Conservation (phyloP, 768 basidiomycete genomes). For the Hericium alpestre region DNA sequence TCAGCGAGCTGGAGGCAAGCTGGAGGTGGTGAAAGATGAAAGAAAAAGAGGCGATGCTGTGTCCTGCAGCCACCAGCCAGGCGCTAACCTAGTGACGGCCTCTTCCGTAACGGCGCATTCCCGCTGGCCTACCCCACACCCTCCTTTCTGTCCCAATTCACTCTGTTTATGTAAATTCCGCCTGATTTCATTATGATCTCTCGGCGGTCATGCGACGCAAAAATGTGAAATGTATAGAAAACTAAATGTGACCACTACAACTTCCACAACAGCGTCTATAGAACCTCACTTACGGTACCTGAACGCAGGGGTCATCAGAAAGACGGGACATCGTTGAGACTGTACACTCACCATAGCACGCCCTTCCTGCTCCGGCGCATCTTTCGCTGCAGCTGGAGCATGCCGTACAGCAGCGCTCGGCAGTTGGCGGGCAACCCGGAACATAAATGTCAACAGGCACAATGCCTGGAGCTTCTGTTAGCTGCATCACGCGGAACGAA, state of each 20-base stretch:
- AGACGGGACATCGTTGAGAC: not conserved
- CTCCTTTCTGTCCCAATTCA: not conserved
- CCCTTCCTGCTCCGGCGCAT: slow-evolving; percentile 84
- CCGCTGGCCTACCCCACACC: not conserved
- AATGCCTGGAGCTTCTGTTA: slow-evolving; percentile 45
- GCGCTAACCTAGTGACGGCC: not conserved
- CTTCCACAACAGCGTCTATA: not conserved
- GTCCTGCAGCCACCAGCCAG: too few species aligned
- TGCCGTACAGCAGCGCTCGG: slow-evolving; percentile 96
- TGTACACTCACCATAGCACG: slow-evolving; percentile 63
- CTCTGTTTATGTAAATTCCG: not conserved
- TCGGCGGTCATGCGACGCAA: not conserved
- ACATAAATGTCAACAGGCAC: slow-evolving; percentile 99
- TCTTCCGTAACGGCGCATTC: too few species aligned
- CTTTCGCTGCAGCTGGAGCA: slow-evolving; percentile 95
- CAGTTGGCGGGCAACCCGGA: slow-evolving; percentile 88
- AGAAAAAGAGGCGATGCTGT: not conserved
- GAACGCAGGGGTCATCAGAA: not conserved
- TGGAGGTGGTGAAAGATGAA: not conserved
- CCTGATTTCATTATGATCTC: not conserved
- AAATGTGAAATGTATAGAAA: not conserved
- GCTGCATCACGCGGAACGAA: slow-evolving; percentile 1
- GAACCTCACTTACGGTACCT: not conserved
- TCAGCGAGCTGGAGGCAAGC: not conserved
- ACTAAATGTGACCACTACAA: not conserved